Base-by-base conservation (phyloP, 495 filamentous ascomycete genomes). In the Neurospora pannonica region DNA sequence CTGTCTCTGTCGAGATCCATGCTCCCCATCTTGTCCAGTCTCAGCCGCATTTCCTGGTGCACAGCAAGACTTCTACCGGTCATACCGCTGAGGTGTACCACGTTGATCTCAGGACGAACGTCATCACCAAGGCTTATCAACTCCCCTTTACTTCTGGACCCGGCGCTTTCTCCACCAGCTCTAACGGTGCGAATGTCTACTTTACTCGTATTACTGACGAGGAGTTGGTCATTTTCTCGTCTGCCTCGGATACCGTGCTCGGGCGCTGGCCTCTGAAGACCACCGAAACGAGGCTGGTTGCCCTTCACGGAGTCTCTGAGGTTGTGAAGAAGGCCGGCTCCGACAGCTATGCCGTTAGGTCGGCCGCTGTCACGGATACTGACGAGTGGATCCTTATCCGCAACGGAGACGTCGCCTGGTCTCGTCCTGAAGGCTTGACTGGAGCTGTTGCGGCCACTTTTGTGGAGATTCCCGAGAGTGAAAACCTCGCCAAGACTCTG, bases 1-100 rank as follows among this genome's bases (percentile, higher is more conserved):
- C 95, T 21, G 82, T 89, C 13, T 84, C 87, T 38, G 90, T 98
- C 42, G 86, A 85, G 9, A 82, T 98, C 31, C 92, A 97, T 79
- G 91, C 94, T 17, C 89, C 93, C 6, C 88, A 89, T 71, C 85
- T 90, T 71, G 82, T 90, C 36, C 90, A 91, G 79, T 91, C 92
- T 38, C 84, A 89, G 34, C 86, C 93, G 5, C 92, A 97, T 85
- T 93, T 97, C 82, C 83, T 98, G 54, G 92, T 98, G 9, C 92
- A 97, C 74, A 96, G 88, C 80, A 88, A 91, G 78, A 93, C 93
- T 1, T 82, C 82, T 4, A 86, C 85, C 17, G 89, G 89, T 19
- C 91, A 94, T 78, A 93, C 90, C 85, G 94, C 93, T 6, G 92
- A 96, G 75, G 92, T 97, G 38, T 98, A 90, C 79, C 94, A 96